Evolutionary conservation across 2,329 filamentous ascomycete species (phyloP).

Genomic region (Pyrenophora tritici-repentis): DNA sequence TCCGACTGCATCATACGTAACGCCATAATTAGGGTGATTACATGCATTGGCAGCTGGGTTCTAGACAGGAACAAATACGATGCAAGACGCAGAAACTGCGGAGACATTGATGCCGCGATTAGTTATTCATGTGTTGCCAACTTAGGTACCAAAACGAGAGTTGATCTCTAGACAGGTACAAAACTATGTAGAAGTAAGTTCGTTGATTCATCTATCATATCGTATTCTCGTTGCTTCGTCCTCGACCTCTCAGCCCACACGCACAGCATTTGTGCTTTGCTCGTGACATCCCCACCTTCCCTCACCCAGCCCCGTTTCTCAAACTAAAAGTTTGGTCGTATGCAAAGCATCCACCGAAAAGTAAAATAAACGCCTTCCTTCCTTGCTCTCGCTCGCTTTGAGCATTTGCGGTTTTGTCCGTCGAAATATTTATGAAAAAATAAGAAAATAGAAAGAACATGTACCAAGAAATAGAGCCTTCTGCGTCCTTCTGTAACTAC

Average conservation of each 20-base stretch:
- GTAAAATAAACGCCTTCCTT: slow-evolving; percentile 14
- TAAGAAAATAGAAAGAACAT: slow-evolving; percentile 10
- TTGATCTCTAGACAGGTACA: too few species aligned
- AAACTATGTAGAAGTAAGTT: neutral
- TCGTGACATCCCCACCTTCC: neutral
- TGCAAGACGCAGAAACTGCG: too few species aligned
- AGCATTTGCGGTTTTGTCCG: slow-evolving; percentile 3
- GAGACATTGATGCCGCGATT: too few species aligned
- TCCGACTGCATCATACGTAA: too few species aligned
- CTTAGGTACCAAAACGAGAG: too few species aligned
- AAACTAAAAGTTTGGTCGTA: too few species aligned
- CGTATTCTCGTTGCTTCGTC: slow-evolving; percentile 1
- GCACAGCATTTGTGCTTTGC: neutral
- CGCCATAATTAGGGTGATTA: too few species aligned
- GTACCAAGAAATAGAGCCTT: slow-evolving; percentile 13
- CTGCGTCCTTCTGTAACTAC: slow-evolving; percentile 32
- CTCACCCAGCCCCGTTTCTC: too few species aligned
- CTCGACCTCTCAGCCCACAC: slow-evolving; percentile 1
- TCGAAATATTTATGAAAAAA: neutral
- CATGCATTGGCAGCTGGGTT: neutral
- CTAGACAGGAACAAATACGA: too few species aligned
- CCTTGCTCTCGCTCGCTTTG: slow-evolving; percentile 8
- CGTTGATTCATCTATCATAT: slow-evolving; percentile 17
- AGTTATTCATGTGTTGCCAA: too few species aligned
- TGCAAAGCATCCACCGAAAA: slow-evolving; percentile 18